Conservation (phyloP, 2,329 filamentous ascomycete species). For the Colletotrichum higginsianum region DNA sequence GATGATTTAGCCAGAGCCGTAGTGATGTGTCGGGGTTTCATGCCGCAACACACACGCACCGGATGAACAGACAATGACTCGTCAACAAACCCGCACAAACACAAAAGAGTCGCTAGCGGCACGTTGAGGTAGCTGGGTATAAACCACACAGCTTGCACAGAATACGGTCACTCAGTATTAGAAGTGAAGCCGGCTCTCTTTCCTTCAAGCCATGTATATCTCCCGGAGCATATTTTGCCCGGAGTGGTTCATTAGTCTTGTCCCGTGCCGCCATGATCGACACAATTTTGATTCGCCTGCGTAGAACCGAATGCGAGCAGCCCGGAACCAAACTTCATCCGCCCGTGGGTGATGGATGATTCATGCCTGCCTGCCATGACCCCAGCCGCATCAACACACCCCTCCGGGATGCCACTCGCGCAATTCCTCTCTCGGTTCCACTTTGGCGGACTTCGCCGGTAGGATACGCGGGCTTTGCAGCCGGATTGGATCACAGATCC, state of each 20-base stretch:
- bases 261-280: neutral
- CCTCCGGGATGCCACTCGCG: neutral
- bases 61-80: too few relatives aligned
- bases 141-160: too few relatives aligned
- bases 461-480: neutral
- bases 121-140: too few relatives aligned
- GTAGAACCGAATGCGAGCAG: neutral
- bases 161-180: too few relatives aligned
- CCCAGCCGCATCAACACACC: neutral
- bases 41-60: too few relatives aligned
- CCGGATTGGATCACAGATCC: slow-evolving; percentile 12
- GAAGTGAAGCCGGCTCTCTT: too few relatives aligned
- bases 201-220: too few relatives aligned
- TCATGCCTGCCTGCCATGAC: neutral
- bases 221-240: too few relatives aligned
- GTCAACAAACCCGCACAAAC: too few relatives aligned
- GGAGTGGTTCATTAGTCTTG: neutral
- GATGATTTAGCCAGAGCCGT: too few relatives aligned
- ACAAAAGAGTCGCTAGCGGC: too few relatives aligned
- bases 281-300: neutral
- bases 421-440: neutral
- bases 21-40: too few relatives aligned
- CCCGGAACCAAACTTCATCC: slow-evolving; percentile 23
- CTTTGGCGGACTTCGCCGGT: slow-evolving; percentile 21
- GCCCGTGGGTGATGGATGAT: slow-evolving; percentile 1